Base-by-base conservation (phyloP, 2,329 filamentous ascomycete genomes). In the Beauveria medogensis region DNA sequence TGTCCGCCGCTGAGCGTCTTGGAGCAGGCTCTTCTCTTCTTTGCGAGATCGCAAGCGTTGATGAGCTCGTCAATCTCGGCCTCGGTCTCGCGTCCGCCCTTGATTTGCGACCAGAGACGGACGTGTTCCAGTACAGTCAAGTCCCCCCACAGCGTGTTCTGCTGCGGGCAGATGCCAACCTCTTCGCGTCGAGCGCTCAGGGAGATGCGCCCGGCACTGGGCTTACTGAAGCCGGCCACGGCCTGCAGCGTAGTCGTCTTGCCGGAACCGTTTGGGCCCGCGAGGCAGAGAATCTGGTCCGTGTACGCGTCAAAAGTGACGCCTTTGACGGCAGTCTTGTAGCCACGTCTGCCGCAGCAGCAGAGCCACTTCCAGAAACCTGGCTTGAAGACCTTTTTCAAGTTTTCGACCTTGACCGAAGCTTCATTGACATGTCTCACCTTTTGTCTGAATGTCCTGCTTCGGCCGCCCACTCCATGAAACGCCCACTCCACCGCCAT, bases 161-260 rank as follows among this genome's bases (percentile, higher is more conserved):
- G 82, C 69, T 89, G 86, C 0, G 86, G 86, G 65, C 85, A 89
- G 24, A 67, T 68, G 16, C 84, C 84, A 12, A 77, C 64, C 41
- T 82, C 81, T 2, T 70, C 70, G 3, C 70, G 67, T 20, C 77
- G 74, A 1, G 80, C 78, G 58, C 83, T 79, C 57, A 90, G 78
- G 20, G 78, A 74, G 53, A 90, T 84, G 1, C 77, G 75, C 1
- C 87, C 87, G 16, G 76, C 77, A 0, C 84, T 85, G 4, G 86
- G 80, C 10, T 76, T 80, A 52, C 82, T 82, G 14, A 89, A 77
- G 0, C 88, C 87, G 14, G 86, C 81, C 54, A 90, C 83, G 62
- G 85, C 82, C 59, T 90, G 84, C 7, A 90, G 74, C 0, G 86
- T 88, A 0, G 88, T 90, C 2, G 83, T 87, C 68, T 91, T 90